phyloP scores from a whole-genome alignment of 2,329 filamentous ascomycete genomes.

The Stachybotrys elegans region DNA sequence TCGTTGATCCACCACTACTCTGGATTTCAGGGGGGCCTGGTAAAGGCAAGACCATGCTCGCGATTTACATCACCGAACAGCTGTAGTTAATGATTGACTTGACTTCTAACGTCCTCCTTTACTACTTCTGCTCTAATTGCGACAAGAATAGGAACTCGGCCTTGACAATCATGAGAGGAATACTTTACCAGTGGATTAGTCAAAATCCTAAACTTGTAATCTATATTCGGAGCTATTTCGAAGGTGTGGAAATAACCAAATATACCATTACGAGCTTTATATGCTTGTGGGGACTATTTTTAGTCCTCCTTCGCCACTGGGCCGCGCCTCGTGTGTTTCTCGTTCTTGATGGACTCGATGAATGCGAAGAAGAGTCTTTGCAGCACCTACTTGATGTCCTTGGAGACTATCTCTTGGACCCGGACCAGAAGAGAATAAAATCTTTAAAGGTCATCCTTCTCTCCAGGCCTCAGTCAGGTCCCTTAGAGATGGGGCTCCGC shows the following conservation, averaged over 20 bases:
- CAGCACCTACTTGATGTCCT: neutral
- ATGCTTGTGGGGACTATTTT: neutral
- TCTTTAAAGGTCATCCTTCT: neutral
- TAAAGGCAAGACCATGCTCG: neutral
- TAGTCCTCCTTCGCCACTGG: neutral
- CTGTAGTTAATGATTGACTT: neutral
- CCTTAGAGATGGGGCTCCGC: neutral
- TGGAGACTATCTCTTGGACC: neutral
- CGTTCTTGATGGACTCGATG: neutral
- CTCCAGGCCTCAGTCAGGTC: neutral
- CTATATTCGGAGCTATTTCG: neutral
- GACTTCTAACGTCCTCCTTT: neutral
- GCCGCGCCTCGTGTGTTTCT: neutral
- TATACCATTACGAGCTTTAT: neutral
- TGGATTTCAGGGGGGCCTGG: neutral
- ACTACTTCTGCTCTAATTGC: neutral
- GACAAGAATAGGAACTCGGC: neutral
- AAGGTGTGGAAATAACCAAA: neutral
- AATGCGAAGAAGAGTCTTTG: neutral
- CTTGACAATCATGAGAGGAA: neutral
- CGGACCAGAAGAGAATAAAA: neutral
- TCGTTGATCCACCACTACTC: neutral
- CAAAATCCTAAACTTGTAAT: neutral
- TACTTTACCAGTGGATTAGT: neutral
- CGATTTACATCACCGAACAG: neutral